Evolutionary conservation across 768 basidiomycete genomes (phyloP).

Genomic region (Neoboletus subvelutipes): DNA sequence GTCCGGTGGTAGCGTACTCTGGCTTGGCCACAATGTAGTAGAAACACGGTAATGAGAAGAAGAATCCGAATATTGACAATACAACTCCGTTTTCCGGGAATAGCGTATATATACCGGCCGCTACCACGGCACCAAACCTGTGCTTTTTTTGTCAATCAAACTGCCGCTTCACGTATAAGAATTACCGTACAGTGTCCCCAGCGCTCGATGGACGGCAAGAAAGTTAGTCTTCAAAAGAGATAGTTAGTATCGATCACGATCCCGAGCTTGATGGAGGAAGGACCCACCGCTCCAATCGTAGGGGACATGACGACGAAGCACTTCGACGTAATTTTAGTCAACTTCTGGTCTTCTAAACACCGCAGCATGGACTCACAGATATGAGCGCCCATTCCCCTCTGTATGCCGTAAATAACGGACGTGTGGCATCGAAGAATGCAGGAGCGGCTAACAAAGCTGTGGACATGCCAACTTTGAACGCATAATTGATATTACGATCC

Average conservation of each 20-base stretch:
- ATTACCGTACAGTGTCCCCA: slow-evolving; percentile 75
- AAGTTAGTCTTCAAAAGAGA: slow-evolving; percentile 68
- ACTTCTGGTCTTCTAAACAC: slow-evolving; percentile 12
- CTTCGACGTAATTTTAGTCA: slow-evolving; percentile 34
- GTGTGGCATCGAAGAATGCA: slow-evolving; percentile 79
- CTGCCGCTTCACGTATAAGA: background rate
- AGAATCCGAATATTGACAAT: slow-evolving; percentile 81
- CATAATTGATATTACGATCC: slow-evolving; percentile 81
- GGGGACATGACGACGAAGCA: slow-evolving; percentile 92
- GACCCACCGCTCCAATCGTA: slow-evolving; percentile 77
- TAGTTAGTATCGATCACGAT: slow-evolving; percentile 13
- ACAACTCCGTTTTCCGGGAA: slow-evolving; percentile 75
- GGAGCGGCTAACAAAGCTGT: slow-evolving; percentile 81
- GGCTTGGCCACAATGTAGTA: slow-evolving; percentile 83
- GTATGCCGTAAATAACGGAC: slow-evolving; percentile 76
- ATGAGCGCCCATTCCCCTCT: slow-evolving; percentile 96
- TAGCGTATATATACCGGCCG: slow-evolving; percentile 66
- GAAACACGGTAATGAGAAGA: slow-evolving; percentile 93
- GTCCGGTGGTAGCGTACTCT: slow-evolving; percentile 67
- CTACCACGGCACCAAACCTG: slow-evolving; percentile 78
- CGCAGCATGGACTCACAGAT: slow-evolving; percentile 53
- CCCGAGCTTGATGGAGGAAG: background rate
- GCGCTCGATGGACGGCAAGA: slow-evolving; percentile 75
- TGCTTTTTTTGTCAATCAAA: slow-evolving; percentile 8
- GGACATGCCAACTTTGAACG: slow-evolving; percentile 84